Conservation (phyloP, 495 filamentous ascomycete genomes). For the Trypethelium eluteriae region DNA sequence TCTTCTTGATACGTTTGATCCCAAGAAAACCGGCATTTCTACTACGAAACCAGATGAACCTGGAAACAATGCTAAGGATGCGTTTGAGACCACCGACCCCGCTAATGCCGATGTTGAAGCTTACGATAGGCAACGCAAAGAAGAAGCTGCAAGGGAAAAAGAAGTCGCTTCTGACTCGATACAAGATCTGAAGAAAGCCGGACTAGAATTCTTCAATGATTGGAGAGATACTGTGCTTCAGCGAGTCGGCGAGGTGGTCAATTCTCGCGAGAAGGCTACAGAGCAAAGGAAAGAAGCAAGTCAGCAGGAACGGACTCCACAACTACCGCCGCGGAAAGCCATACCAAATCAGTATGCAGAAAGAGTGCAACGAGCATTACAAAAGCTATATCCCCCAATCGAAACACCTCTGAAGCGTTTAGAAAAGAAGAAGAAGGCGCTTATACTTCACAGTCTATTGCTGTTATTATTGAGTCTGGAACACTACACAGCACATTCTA, state of each 20-base stretch:
- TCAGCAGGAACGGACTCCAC: slow-evolving; percentile 16
- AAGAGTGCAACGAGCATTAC: slow-evolving; percentile 24
- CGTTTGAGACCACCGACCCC: slow-evolving; percentile 19
- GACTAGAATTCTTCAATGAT: slow-evolving; percentile 52
- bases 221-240: slow-evolving; percentile 56
- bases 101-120: slow-evolving; percentile 27
- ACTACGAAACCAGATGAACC: slow-evolving; percentile 14
- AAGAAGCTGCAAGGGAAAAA: slow-evolving; percentile 23
- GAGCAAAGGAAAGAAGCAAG: slow-evolving; percentile 23
- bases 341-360: slow-evolving; percentile 24
- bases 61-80: background rate
- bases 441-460: slow-evolving; percentile 35
- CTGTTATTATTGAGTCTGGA: slow-evolving; percentile 36
- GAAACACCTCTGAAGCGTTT: slow-evolving; percentile 26
- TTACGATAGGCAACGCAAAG: slow-evolving; percentile 25
- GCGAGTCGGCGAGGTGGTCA: slow-evolving; percentile 58
- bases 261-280: slow-evolving; percentile 44
- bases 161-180: slow-evolving; percentile 30
- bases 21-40: slow-evolving; percentile 29
- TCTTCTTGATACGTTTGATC: slow-evolving; percentile 34
- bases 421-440: slow-evolving; percentile 28
- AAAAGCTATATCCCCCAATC: slow-evolving; percentile 32
- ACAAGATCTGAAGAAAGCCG: slow-evolving; percentile 37
- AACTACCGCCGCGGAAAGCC: slow-evolving; percentile 17
- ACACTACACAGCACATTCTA: slow-evolving; percentile 36